A percentile compares a stretch with the other conserved stretches of the same genome.
Conservation (phyloP, 257 asterid genomes). For the Capsicum rhomboideum region DNA sequence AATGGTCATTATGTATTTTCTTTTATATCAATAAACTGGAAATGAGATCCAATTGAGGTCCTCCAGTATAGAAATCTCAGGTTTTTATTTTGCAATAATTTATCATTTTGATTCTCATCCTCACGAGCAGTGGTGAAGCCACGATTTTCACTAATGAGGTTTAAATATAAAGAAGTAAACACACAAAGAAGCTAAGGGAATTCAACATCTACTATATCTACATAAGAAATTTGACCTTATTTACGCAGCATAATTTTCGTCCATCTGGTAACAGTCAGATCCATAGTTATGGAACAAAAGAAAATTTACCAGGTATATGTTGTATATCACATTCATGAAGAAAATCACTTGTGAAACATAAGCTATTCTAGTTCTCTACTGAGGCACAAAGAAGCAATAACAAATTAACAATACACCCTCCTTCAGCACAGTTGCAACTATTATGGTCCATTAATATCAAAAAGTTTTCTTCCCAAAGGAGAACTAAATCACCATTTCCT, state of each 20-base stretch:
- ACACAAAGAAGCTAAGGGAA: not conserved
- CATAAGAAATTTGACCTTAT: too few relatives aligned
- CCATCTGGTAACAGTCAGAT: too few relatives aligned
- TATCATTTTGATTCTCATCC: not conserved
- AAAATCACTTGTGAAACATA: not conserved
- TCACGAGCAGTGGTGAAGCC: not conserved
- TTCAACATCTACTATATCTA: not conserved
- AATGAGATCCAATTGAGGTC: not conserved
- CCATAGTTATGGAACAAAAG: too few relatives aligned
- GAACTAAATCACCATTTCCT: too few relatives aligned
- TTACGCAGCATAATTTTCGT: too few relatives aligned
- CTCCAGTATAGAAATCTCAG: not conserved
- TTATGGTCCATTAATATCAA: not conserved
- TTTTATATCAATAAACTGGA: not conserved
- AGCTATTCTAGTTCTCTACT: not conserved
- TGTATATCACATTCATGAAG: not conserved
- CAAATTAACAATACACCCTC: not conserved
- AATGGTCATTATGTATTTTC: not conserved
- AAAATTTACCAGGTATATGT: not conserved
- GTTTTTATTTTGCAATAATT: not conserved
- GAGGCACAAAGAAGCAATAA: not conserved
- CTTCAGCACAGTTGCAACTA: not conserved
- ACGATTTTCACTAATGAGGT: not conserved
- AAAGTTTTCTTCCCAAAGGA: not conserved
- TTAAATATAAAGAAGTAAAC: not conserved